Evolutionary conservation across 768 basidiomycete species (phyloP), one percentile per base, ranked within the genome.

Genomic region (Lactarius sp.): DNA sequence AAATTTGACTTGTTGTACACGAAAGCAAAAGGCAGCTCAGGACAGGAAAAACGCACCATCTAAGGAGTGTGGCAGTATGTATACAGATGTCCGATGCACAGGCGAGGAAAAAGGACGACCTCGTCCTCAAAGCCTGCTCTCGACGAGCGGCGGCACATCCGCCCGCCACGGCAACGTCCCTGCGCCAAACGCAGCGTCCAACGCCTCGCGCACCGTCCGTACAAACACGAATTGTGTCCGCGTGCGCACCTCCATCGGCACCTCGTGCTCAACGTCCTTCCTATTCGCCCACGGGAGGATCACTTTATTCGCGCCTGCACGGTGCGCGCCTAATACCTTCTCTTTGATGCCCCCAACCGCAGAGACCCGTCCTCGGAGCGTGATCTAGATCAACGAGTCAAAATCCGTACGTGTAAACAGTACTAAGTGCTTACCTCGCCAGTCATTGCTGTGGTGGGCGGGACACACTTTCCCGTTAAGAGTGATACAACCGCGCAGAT

Each of bases 281-380:
- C 85, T 79, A 70, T 96, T 97, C 34, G 85, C 84, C 77, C 81
- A 85, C 0, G 94, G 94, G 6, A 97, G 77, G 59, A 97, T 87
- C 41, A 96, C 83, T 71, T 87, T 94, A 53, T 80, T 86, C 50
- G 94, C 84, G 41, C 88, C 85, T 2, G 92, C 92, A 6, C 94
- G 85, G 73, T 95, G 92, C 0, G 94, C 94, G 18, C 92, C 93
- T 18, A 96, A 81, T 1, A 95, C 84, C 72, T 92, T 92, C 79
- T 94, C 94, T 71, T 94, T 93, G 74, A 96, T 90, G 0, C 93
- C 93, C 4, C 93, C 93, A 2, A 96, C 90, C 5, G 92, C 84
- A 0, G 86, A 89, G 41, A 93, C 86, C 8, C 84, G 84, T 16
- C 92, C 90, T 2, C 92, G 83, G 1, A 94, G 80, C 0, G 94